Percentiles rank a stretch among this genome's conserved stretches.
Evolutionary conservation across 345 rosid genomes (phyloP).

Genomic region (Erucastrum elatum): DNA sequence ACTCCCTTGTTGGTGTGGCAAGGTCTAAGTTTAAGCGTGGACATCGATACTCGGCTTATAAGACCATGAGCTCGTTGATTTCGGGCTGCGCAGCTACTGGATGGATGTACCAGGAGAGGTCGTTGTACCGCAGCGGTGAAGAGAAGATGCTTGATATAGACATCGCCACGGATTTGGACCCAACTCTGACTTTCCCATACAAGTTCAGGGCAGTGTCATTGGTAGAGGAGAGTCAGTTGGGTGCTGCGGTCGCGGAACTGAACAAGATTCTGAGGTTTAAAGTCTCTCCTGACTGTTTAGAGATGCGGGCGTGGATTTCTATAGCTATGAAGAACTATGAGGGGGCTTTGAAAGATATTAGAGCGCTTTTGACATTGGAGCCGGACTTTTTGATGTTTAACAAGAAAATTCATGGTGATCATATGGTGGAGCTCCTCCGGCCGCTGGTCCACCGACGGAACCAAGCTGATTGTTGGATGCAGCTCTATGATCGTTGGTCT

Average conservation of each 20-base stretch:
- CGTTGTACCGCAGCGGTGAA: slow-evolving; percentile 74
- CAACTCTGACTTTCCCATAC: slow-evolving; percentile 85
- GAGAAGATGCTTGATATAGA: slow-evolving; percentile 73
- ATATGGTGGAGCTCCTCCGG: slow-evolving; percentile 64
- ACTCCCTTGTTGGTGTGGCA: slow-evolving; percentile 80
- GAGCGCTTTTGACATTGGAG: slow-evolving; percentile 82
- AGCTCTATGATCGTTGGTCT: slow-evolving; percentile 91
- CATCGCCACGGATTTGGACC: slow-evolving; percentile 76
- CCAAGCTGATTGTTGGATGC: slow-evolving; percentile 97
- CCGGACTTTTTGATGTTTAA: slow-evolving; percentile 77
- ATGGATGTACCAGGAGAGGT: slow-evolving; percentile 93
- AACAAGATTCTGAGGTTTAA: slow-evolving; percentile 74
- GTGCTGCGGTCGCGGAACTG: slow-evolving; percentile 74
- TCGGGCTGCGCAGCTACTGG: slow-evolving; percentile 62
- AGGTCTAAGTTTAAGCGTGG: slow-evolving; percentile 86
- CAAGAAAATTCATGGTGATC: slow-evolving; percentile 66
- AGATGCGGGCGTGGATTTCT: slow-evolving; percentile 87
- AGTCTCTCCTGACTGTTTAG: slow-evolving; percentile 86
- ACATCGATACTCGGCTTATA: slow-evolving; percentile 85
- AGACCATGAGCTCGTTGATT: slow-evolving; percentile 65
- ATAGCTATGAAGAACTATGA: slow-evolving; percentile 77
- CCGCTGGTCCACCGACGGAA: slow-evolving; percentile 78
- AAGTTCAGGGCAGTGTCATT: slow-evolving; percentile 71
- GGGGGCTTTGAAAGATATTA: slow-evolving; percentile 72
- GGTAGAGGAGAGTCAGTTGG: slow-evolving; percentile 68